Conservation (phyloP, 2,329 filamentous ascomycete species). For the Colletotrichum melonis region DNA sequence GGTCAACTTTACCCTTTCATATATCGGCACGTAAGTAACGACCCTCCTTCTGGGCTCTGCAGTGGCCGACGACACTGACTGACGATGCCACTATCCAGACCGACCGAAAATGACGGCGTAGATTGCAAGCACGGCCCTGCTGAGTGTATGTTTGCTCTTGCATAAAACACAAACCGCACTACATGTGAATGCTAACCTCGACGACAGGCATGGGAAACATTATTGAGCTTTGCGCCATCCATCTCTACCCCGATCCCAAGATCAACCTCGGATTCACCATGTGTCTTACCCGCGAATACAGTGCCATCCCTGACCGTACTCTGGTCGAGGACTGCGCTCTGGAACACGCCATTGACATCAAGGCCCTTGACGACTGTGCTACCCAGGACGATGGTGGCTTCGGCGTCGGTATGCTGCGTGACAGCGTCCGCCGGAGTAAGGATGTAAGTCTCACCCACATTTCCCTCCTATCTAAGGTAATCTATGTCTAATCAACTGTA, state of each 20-base stretch:
- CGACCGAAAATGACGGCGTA: slow-evolving; percentile 82
- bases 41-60: no score
- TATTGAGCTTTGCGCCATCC: slow-evolving; percentile 88
- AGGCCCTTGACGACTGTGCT: slow-evolving; percentile 83
- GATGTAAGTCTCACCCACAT: slow-evolving; percentile 55
- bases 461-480: not conserved
- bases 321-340: slow-evolving; percentile 89
- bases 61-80: slow-evolving; percentile 6
- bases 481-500: slow-evolving; percentile 9
- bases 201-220: slow-evolving; percentile 83
- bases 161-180: not conserved
- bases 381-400: slow-evolving; percentile 79
- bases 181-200: not conserved
- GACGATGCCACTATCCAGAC: slow-evolving; percentile 52
- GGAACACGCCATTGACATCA: slow-evolving; percentile 89
- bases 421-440: slow-evolving; percentile 73
- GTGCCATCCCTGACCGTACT: slow-evolving; percentile 79
- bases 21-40: slow-evolving; percentile 78
- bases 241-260: slow-evolving; percentile 86
- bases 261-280: slow-evolving; percentile 93
- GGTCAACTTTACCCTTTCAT: slow-evolving; percentile 91
- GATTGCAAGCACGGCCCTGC: slow-evolving; percentile 88
- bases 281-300: slow-evolving; percentile 84
- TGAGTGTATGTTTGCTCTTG: slow-evolving; percentile 67
- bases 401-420: slow-evolving; percentile 74